Evolutionary conservation across 495 filamentous ascomycete genomes (phyloP), one percentile per base, ranked within the genome.

Genomic region (Lasiosphaeria miniovina): DNA sequence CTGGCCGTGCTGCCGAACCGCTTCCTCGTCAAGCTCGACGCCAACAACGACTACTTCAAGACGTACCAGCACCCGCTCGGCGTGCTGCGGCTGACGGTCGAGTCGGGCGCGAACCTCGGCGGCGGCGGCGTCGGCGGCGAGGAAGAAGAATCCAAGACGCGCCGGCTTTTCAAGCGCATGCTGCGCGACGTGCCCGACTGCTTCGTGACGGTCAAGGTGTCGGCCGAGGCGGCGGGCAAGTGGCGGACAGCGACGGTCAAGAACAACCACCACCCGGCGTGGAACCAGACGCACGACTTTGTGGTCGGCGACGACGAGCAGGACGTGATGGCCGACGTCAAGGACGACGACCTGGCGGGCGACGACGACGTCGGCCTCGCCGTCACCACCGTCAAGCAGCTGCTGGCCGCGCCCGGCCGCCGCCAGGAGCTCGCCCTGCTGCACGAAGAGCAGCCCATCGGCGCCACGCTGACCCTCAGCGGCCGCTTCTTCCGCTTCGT

Each of bases 1-100:
- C 75, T 77, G 68, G 61, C 64, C 36, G 71, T 73, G n/a, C 66
- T 77, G 24, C 75, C 75, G 11, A 77, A 77, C 67, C 74, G 75
- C 15, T 73, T 73, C 66, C 63, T 76, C 36, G 67, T 76, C 62
- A 76, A 75, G 58, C 64, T 77, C 10, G 75, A 75, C 61, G 45
- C 72, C 5, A 65, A 48, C 65, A 74, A 70, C 64, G 72, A 76
- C 61, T 76, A 70, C 63, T 74, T 77, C 70, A 70, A 71, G 61
- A 72, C 76, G 9, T 75, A 74, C 64, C 71, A 73, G 46, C 69
- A 69, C 58, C 72, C 68, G 9, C 65, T 69, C 41, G 76, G 76
- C 51, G 63, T 77, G 34, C 52, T 77, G 46, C 74, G 75, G 2
- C 65, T 79, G 12, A 77, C 75, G 4, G 57, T 76, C 54, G 71